These are phyloP conservation scores for Racocetra persica DNA, from an alignment of 371 early-diverging fungal genomes.

Conservation along the genomic window DNA sequence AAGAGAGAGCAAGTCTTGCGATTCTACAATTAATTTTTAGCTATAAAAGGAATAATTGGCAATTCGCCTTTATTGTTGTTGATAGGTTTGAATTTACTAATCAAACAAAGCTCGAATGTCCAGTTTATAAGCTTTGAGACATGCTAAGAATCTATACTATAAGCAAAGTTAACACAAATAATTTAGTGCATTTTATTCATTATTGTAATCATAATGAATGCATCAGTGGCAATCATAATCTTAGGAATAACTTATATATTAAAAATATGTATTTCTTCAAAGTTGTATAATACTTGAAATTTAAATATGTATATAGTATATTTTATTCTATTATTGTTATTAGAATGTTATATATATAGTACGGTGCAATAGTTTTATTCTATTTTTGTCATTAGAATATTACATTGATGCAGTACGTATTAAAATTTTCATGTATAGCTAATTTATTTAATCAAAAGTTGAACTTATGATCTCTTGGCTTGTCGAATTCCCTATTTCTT, in stretches of 20 bases:
- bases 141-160: background rate
- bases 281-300: background rate
- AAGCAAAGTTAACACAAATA: background rate
- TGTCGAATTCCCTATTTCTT: too few species aligned
- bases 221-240: background rate
- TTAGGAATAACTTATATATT: background rate
- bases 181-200: background rate
- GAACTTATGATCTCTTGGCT: too few species aligned
- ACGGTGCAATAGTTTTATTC: too few species aligned
- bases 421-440: too few species aligned
- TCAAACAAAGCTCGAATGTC: background rate
- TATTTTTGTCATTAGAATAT: too few species aligned
- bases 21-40: background rate
- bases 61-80: background rate
- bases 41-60: background rate
- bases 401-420: too few species aligned
- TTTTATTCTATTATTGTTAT: too few species aligned
- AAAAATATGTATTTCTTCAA: conserved; percentile 6
- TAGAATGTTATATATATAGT: too few species aligned
- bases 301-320: too few species aligned
- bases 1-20: background rate
- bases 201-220: background rate
- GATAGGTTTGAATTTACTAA: background rate
- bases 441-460: too few species aligned
- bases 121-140: background rate